Evolutionary conservation across 2,329 filamentous ascomycete genomes (phyloP).

Genomic region (Plenodomus lindquistii): DNA sequence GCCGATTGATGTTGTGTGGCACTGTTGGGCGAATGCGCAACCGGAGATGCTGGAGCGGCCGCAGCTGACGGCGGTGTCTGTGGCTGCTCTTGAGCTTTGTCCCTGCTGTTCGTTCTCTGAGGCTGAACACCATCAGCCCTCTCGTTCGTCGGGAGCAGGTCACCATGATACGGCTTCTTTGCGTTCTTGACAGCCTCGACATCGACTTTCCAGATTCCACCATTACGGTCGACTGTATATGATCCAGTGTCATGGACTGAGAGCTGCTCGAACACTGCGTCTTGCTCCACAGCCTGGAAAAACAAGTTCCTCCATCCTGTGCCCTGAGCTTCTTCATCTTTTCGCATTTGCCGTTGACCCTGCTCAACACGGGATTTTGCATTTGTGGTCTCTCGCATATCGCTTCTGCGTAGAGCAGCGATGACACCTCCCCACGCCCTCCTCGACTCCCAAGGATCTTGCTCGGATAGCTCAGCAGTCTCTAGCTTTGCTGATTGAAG

Average conservation of each 20-base stretch:
- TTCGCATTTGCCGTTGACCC: slow-evolving; percentile 49
- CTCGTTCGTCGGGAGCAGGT: slow-evolving; percentile 31
- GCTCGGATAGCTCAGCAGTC: slow-evolving; percentile 38
- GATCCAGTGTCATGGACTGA: slow-evolving; percentile 19
- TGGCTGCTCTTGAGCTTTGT: background rate
- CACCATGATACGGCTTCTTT: slow-evolving; percentile 35
- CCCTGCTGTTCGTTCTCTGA: background rate
- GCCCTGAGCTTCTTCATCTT: slow-evolving; percentile 42
- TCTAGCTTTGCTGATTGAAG: slow-evolving; percentile 22
- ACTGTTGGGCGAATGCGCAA: background rate
- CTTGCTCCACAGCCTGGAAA: slow-evolving; percentile 40
- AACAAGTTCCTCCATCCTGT: slow-evolving; percentile 47
- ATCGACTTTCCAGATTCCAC: slow-evolving; percentile 41
- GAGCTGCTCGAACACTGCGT: slow-evolving; percentile 31
- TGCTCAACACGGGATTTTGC: slow-evolving; percentile 41
- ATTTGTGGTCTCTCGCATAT: slow-evolving; percentile 46
- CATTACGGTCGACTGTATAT: slow-evolving; percentile 27
- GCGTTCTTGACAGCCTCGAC: slow-evolving; percentile 22
- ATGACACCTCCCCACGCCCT: slow-evolving; percentile 50
- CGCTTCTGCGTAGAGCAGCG: slow-evolving; percentile 41
- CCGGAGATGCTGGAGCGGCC: too few relatives aligned
- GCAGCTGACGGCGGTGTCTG: background rate
- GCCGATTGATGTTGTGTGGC: background rate
- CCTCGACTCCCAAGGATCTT: slow-evolving; percentile 52
- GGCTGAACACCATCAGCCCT: background rate